phyloP scores from a whole-genome alignment of 1,284 basidiomycete genomes.

The Melampsora occidentalis region DNA sequence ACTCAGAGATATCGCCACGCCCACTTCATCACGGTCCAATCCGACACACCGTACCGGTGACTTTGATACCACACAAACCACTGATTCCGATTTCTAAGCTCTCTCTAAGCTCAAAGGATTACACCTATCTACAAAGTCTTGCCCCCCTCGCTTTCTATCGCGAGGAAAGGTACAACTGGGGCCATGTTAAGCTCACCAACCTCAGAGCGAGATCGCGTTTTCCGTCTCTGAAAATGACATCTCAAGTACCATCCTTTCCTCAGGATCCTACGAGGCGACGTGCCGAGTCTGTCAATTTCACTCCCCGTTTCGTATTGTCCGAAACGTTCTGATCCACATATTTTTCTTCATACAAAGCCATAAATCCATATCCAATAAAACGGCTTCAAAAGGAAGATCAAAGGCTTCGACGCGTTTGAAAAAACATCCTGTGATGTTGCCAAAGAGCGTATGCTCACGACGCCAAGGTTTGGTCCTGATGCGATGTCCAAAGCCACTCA shows the following conservation, averaged over 20 bases:
- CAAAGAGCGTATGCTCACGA: too few relatives aligned
- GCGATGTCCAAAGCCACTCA: background rate
- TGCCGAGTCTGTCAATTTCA: background rate
- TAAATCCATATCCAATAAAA: slow-evolving; percentile 4
- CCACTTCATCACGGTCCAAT: too few relatives aligned
- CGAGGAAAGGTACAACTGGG: slow-evolving; percentile 39
- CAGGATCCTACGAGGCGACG: background rate
- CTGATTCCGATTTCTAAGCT: slow-evolving; percentile 27
- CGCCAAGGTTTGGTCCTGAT: background rate
- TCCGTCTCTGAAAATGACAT: slow-evolving; percentile 31
- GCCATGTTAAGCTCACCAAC: slow-evolving; percentile 24
- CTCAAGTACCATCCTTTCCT: slow-evolving; percentile 26
- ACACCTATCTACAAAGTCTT: slow-evolving; percentile 11
- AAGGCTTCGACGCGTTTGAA: background rate
- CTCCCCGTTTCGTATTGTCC: background rate
- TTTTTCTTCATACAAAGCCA: background rate
- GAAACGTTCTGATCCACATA: background rate
- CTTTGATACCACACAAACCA: background rate
- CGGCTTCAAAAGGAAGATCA: background rate
- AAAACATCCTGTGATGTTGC: background rate
- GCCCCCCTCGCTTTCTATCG: slow-evolving; percentile 27
- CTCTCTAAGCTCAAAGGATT: slow-evolving; percentile 32
- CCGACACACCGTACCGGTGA: too few relatives aligned
- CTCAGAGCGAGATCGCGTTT: background rate
- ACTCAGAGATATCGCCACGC: too few relatives aligned